Base-by-base conservation (phyloP, 768 basidiomycete genomes). In the Trametes cinnabarina region DNA sequence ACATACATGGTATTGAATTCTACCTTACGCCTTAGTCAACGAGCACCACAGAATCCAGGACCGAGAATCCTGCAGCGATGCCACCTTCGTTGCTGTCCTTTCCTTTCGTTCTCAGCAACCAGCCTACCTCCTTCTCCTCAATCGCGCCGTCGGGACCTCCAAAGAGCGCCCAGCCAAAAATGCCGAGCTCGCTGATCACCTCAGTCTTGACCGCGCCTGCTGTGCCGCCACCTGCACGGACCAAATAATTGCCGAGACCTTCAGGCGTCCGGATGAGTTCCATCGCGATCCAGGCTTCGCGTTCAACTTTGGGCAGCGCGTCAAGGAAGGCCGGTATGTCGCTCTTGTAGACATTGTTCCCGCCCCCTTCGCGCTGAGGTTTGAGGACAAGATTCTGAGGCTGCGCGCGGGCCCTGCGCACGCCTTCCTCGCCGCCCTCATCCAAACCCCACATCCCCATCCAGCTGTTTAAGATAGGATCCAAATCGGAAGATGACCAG, bases 351-450 rank as follows among this genome's bases (percentile, higher is more conserved):
- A 98, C 81, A 65, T 99, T 99, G 66, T 98, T 97, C 8, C 96
- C 96, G 0, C 96, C 96, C 2, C 96, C 96, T 76, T 99, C 96
- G n/a, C 95, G 82, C 70, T 98, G 96, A 0, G 96, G 96, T 71
- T 99, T 99, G 47, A 99, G 80, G 2, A 98, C 96, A 25, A 94
- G 82, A 6, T 78, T 74, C 6, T 73, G 68, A 0, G 85, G 79
- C 14, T 75, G 62, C 10, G 72, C 70, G 19, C 78, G 76, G 0
- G 91, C 90, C 43, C 78, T 75, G 23, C 66, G 63, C n/a, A 86
- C 76, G 1, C 77, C 82, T n/a, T 58, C 50, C 14, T 72, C 70
- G 19, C 62, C 65, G 20, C 75, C 71, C 14, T 65, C 67, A 47
- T 81, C 71, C 61, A 99, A 78, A 0, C 88, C 86, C 87, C 90